phyloP scores from a whole-genome alignment of 2,329 filamentous ascomycete genomes.

The Amylocarpus encephaloides region DNA sequence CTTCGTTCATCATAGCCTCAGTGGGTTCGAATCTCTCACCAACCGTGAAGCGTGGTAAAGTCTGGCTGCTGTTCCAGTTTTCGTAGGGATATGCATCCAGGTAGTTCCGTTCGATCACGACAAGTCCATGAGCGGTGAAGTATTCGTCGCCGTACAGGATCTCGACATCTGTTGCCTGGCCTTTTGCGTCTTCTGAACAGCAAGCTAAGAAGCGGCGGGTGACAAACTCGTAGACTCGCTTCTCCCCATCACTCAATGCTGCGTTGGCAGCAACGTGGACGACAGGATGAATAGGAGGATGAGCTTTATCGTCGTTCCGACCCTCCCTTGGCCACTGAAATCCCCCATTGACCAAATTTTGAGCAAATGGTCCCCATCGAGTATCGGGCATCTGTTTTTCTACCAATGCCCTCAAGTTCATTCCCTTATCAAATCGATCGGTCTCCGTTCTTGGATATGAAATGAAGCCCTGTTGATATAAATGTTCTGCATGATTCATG shows the following conservation, averaged over 20 bases:
- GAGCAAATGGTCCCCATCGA: conserved; percentile 76
- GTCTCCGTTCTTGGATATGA: conserved; percentile 97
- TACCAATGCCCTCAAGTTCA: conserved; percentile 73
- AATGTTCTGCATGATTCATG: conserved; percentile 77
- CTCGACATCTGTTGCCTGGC: conserved; percentile 79
- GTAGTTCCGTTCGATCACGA: conserved; percentile 84
- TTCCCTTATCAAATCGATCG: conserved; percentile 86
- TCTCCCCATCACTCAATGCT: conserved; percentile 60
- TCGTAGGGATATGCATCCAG: conserved; percentile 95
- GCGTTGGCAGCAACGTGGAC: conserved; percentile 61
- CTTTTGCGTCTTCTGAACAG: conserved; percentile 89
- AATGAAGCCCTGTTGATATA: conserved; percentile 94
- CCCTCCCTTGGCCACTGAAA: conserved; percentile 80
- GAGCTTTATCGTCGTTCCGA: conserved; percentile 88
- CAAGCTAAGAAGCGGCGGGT: conserved; percentile 88
- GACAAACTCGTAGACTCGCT: conserved; percentile 85
- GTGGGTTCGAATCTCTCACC: conserved; percentile 82
- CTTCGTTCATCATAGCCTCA: conserved; percentile 83
- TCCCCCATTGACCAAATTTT: conserved; percentile 63
- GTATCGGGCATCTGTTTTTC: conserved; percentile 75
- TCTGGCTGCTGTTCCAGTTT: conserved; percentile 84
- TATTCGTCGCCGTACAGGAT: conserved; percentile 76
- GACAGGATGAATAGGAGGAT: conserved; percentile 94
- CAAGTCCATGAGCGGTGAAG: conserved; percentile 77
- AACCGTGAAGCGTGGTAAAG: conserved; percentile 70